phyloP scores from a whole-genome alignment of 495 filamentous ascomycete genomes.

The Hypoxylon lienhwacheense region DNA sequence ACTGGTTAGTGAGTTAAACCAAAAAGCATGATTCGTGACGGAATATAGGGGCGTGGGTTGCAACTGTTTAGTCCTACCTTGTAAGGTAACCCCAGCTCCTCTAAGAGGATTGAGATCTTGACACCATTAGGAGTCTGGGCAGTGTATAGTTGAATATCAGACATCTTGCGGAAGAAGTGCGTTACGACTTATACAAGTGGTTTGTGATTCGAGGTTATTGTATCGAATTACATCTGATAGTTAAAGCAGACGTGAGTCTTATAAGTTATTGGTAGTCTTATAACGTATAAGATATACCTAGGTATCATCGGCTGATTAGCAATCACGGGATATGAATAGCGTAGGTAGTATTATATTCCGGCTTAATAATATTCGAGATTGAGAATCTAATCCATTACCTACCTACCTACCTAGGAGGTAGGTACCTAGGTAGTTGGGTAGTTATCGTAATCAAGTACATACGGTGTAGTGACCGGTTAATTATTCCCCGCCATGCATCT shows the following conservation, averaged over 20 bases:
- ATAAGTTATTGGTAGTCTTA: too few species aligned
- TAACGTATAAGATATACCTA: too few species aligned
- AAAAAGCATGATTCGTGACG: too few species aligned
- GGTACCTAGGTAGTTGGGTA: too few species aligned
- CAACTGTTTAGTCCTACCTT: constrained; percentile 38
- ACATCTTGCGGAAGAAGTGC: constrained; percentile 25
- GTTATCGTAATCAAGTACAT: too few species aligned
- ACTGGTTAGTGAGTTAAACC: constrained; percentile 22
- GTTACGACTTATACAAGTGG: constrained; percentile 27
- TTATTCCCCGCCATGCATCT: too few species aligned
- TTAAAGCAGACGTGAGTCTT: too few species aligned
- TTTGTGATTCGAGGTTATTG: constrained; percentile 28
- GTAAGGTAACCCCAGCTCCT: constrained; percentile 78
- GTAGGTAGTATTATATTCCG: constrained; percentile 9
- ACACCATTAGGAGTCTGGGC: constrained; percentile 71
- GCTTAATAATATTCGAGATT: constrained; percentile 24
- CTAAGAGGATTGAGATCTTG: constrained; percentile 86
- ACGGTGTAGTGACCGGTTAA: too few species aligned
- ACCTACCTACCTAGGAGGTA: too few species aligned
- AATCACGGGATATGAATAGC: constrained; percentile 21
- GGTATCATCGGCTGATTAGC: constrained; percentile 21
- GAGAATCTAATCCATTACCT: too few species aligned
- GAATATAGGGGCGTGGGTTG: neutral
- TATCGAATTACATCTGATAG: too few species aligned
- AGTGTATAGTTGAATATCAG: constrained; percentile 55